These are phyloP conservation scores for Verticillium nubilum DNA, from an alignment of 2,329 filamentous ascomycete species.

Conservation along the genomic window DNA sequence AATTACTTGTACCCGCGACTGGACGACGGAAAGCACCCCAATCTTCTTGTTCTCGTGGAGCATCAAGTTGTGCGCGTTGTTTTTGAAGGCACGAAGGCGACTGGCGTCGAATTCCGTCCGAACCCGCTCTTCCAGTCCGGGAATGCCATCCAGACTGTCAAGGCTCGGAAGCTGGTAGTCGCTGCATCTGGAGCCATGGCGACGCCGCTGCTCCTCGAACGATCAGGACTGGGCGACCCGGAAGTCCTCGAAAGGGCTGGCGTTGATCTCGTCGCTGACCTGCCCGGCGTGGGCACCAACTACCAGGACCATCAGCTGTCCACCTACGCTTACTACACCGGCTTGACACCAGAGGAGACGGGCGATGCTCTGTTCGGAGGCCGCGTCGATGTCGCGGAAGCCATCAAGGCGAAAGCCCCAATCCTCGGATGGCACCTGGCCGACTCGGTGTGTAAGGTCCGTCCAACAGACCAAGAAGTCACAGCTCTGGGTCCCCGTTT, in stretches of 20 bases:
- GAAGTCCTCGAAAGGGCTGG: slow-evolving; percentile 40
- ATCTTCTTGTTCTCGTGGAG: slow-evolving; percentile 49
- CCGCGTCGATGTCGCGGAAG: slow-evolving; percentile 35
- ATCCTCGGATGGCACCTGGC: slow-evolving; percentile 53
- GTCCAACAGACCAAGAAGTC: slow-evolving; percentile 48
- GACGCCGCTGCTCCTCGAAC: slow-evolving; percentile 52
- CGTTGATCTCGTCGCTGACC: slow-evolving; percentile 37
- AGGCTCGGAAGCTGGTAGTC: slow-evolving; percentile 49
- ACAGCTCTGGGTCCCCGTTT: slow-evolving; percentile 47
- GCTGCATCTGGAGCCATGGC: slow-evolving; percentile 43
- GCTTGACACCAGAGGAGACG: slow-evolving; percentile 23
- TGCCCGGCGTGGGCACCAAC: slow-evolving; percentile 47
- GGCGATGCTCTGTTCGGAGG: slow-evolving; percentile 48
- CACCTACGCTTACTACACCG: slow-evolving; percentile 41
- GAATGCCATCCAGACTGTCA: slow-evolving; percentile 28
- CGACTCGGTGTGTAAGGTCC: slow-evolving; percentile 50
- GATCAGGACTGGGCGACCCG: slow-evolving; percentile 54
- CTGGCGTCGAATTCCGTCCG: slow-evolving; percentile 49
- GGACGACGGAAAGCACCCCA: slow-evolving; percentile 37
- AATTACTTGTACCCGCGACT: slow-evolving; percentile 48
- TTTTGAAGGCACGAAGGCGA: slow-evolving; percentile 47
- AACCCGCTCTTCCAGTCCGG: slow-evolving; percentile 34
- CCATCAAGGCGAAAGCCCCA: slow-evolving; percentile 40
- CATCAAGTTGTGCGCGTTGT: slow-evolving; percentile 42
- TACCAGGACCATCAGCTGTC: slow-evolving; percentile 53